These are phyloP conservation scores for Glarea lozoyensis DNA, from an alignment of 495 filamentous ascomycete species.

Conservation along the genomic window DNA sequence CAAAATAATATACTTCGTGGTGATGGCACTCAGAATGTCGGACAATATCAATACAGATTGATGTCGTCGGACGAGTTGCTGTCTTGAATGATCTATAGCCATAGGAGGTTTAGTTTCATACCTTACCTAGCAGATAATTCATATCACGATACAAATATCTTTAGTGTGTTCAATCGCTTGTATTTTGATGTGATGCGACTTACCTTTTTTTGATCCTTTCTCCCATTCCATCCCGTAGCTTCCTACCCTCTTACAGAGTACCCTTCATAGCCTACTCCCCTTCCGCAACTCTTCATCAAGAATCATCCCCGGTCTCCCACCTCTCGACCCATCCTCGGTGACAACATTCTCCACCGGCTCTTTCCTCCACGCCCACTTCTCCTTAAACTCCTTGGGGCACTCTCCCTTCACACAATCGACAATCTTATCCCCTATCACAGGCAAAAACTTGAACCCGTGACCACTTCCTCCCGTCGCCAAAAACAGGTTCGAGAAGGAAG, in stretches of 20 bases:
- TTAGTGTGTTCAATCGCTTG: background rate
- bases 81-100: background rate
- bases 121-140: slow-evolving; percentile 6
- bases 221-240: background rate
- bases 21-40: background rate
- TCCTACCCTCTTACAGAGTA: background rate
- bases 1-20: slow-evolving; percentile 1
- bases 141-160: slow-evolving; percentile 3
- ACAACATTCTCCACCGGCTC: slow-evolving; percentile 29
- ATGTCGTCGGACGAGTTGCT: background rate
- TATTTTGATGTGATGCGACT: slow-evolving; percentile 4
- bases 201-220: no score
- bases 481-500: slow-evolving; percentile 56
- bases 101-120: background rate
- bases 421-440: slow-evolving; percentile 71
- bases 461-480: slow-evolving; percentile 79
- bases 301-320: slow-evolving; percentile 44
- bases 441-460: slow-evolving; percentile 85
- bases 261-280: slow-evolving; percentile 6
- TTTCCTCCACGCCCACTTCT: slow-evolving; percentile 61
- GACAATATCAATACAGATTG: background rate
- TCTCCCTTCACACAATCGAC: slow-evolving; percentile 55
- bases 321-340: slow-evolving; percentile 60
- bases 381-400: slow-evolving; percentile 45
- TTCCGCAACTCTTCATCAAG: slow-evolving; percentile 43